Conservation (phyloP, 2,329 filamentous ascomycete genomes). For the Bipolaris cookei region DNA sequence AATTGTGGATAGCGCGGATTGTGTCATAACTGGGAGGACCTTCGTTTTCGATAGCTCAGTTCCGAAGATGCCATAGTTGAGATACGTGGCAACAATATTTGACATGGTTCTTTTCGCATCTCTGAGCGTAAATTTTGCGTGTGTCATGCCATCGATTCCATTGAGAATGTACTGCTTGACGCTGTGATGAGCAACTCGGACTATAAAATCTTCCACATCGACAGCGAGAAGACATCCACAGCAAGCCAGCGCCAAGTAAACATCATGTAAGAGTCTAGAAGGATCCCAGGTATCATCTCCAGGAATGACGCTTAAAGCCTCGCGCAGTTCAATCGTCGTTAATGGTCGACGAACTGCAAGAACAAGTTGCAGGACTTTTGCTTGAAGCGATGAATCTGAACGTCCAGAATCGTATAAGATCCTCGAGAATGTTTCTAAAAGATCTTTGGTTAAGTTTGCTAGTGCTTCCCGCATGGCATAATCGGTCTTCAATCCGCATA, state of each 20-base stretch:
- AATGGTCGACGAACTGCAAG: conserved; percentile 39
- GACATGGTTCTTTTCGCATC: conserved; percentile 21
- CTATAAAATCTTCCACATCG: conserved; percentile 34
- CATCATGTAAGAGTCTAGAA: conserved; percentile 23
- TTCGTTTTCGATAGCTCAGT: conserved; percentile 20
- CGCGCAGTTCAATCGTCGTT: conserved; percentile 45
- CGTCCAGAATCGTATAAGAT: conserved; percentile 11
- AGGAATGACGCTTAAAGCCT: conserved; percentile 49
- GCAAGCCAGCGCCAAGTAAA: conserved; percentile 24
- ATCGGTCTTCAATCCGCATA: conserved; percentile 49
- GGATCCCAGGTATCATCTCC: conserved; percentile 33
- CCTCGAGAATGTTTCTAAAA: conserved; percentile 19
- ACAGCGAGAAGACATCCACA: conserved; percentile 34
- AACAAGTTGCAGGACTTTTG: conserved; percentile 44
- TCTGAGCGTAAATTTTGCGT: conserved; percentile 2
- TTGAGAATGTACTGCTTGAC: conserved; percentile 27
- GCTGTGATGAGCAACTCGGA: conserved; percentile 30
- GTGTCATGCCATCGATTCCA: neutral
- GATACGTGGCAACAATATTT: conserved; percentile 30
- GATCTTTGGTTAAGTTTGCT: conserved; percentile 22
- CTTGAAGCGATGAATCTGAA: conserved; percentile 17
- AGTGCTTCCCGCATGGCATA: conserved; percentile 42
- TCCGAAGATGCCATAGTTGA: conserved; percentile 29
- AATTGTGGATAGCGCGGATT: conserved; percentile 15
- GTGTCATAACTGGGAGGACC: conserved; percentile 5